phyloP scores from a whole-genome alignment of 768 basidiomycete genomes.

The Lentinula guzmanii region DNA sequence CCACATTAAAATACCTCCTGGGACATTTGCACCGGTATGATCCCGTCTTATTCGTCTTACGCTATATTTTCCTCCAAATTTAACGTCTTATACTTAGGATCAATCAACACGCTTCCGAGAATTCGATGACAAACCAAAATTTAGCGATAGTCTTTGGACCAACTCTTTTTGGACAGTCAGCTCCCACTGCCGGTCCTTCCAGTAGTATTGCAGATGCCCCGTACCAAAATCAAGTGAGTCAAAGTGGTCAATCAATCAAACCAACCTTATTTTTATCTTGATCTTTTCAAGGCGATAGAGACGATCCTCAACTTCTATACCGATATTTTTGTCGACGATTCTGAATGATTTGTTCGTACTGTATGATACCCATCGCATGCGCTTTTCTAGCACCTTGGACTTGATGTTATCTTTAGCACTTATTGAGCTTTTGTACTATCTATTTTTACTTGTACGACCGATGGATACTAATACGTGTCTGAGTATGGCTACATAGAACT shows the following conservation, averaged over 20 bases:
- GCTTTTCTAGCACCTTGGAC: not conserved
- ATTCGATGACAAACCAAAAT: conserved; percentile 92
- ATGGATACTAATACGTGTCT: not conserved
- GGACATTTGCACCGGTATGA: conserved; percentile 83
- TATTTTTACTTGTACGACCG: not conserved
- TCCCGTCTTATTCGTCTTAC: not conserved
- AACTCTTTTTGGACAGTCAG: conserved; percentile 82
- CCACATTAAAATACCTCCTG: conserved; percentile 92
- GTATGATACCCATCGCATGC: conserved; percentile 1
- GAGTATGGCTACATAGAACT: not conserved
- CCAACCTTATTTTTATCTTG: not conserved
- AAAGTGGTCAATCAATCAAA: not conserved
- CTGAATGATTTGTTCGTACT: conserved; percentile 31
- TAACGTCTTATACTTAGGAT: conserved; percentile 45
- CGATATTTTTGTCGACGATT: conserved; percentile 90
- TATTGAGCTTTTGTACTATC: conserved; percentile 2
- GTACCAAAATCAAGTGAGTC: conserved; percentile 62
- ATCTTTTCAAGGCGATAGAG: conserved; percentile 70
- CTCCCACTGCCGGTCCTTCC: conserved; percentile 30
- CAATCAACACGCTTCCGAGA: conserved; percentile 64
- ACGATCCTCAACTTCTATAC: conserved; percentile 23
- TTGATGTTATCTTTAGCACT: conserved; percentile 10
- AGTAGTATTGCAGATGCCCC: conserved; percentile 61
- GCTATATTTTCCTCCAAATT: conserved; percentile 4
- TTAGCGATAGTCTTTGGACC: conserved; percentile 96